A percentile compares a stretch with the other conserved stretches of the same genome.
These are phyloP conservation scores for Aspergillus sp. DNA, from an alignment of 2,329 filamentous ascomycete species.

Conservation along the genomic window DNA sequence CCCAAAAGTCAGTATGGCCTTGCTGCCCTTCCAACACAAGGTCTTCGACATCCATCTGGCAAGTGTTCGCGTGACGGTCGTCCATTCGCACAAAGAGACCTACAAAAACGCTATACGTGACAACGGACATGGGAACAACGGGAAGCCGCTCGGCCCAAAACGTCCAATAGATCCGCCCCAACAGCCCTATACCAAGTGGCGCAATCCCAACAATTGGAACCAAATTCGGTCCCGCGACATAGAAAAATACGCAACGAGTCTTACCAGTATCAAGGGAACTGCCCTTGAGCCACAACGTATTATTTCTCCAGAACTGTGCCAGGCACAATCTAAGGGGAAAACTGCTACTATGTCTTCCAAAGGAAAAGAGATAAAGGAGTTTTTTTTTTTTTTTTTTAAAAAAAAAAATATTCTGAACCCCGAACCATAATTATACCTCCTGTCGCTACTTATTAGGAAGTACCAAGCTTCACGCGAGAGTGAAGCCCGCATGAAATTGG, in stretches of 20 bases:
- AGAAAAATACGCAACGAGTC: constrained; percentile 59
- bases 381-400: too few relatives aligned
- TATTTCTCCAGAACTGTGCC: not conserved
- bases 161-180: constrained; percentile 4
- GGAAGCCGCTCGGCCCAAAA: constrained; percentile 18
- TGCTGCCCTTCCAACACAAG: constrained; percentile 12
- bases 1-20: not conserved
- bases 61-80: constrained; percentile 11
- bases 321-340: not conserved
- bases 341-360: not conserved
- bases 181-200: constrained; percentile 6
- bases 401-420: too few relatives aligned
- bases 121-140: constrained; percentile 23
- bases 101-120: constrained; percentile 13
- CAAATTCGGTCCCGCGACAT: constrained; percentile 62
- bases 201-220: constrained; percentile 27
- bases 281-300: constrained; percentile 1
- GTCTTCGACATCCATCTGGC: constrained; percentile 15
- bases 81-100: constrained; percentile 4
- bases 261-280: constrained; percentile 50
- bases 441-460: not conserved
- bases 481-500: not conserved
- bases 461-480: not conserved
- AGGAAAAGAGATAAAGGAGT: too few relatives aligned
- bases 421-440: constrained; percentile 1